Evolutionary conservation across 345 rosid genomes (phyloP).

Genomic region (Eucalyptus fibrosa): DNA sequence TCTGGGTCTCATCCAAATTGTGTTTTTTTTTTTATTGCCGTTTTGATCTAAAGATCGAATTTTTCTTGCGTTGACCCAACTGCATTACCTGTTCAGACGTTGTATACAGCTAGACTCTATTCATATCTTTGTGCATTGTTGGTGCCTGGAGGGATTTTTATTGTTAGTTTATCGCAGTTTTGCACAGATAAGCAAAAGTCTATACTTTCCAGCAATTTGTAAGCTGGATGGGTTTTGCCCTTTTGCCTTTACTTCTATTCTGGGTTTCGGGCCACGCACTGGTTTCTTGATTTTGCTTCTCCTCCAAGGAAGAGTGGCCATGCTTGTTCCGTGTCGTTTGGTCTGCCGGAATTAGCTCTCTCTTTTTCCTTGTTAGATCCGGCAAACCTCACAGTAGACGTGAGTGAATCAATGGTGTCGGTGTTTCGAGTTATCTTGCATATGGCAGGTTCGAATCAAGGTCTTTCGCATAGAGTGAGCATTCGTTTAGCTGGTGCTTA

Average conservation of each 20-base stretch:
- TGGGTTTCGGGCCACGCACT: not conserved
- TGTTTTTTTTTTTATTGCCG: not conserved
- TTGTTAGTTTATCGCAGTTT: not conserved
- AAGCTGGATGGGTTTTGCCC: not conserved
- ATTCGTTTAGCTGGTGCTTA: not conserved
- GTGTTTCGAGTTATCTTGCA: not conserved
- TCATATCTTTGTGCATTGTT: not conserved
- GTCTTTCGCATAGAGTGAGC: not conserved
- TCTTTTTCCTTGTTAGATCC: not conserved
- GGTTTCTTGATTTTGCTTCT: not conserved
- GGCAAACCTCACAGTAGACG: not conserved
- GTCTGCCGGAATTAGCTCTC: not conserved
- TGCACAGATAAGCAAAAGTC: not conserved
- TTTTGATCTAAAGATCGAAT: not conserved
- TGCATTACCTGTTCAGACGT: not conserved
- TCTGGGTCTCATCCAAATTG: not conserved
- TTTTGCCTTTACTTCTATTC: not conserved
- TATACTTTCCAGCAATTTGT: not conserved
- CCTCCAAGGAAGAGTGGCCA: not conserved
- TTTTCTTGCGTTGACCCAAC: not conserved
- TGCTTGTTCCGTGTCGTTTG: not conserved
- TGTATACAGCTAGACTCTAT: not conserved
- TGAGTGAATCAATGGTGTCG: not conserved
- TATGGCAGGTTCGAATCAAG: not conserved
- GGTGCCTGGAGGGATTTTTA: not conserved